A percentile compares a stretch with the other conserved stretches of the same genome.
Evolutionary conservation across 495 filamentous ascomycete genomes (phyloP).

Genomic region (Immersiella caudata): DNA sequence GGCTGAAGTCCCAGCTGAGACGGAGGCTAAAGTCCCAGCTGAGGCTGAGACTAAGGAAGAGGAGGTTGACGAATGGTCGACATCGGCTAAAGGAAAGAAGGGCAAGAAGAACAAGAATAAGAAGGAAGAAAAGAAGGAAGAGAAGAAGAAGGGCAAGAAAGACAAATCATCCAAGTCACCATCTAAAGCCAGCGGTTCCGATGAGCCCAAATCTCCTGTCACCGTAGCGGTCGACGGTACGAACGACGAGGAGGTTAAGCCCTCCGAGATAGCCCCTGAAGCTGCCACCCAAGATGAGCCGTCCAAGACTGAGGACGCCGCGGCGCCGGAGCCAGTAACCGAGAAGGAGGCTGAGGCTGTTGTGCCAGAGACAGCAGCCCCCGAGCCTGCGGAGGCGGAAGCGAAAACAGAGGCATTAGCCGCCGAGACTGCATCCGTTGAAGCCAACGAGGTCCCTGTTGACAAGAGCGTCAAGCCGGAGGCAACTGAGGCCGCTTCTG

Average conservation of each 20-base stretch:
- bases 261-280: neutral
- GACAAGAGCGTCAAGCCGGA: constrained; percentile 14
- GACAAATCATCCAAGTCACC: neutral
- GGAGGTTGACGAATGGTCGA: neutral
- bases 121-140: neutral
- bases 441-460: neutral
- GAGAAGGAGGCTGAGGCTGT: neutral
- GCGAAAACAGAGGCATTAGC: neutral
- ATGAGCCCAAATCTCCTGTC: neutral
- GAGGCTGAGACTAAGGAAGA: neutral
- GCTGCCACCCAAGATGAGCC: neutral
- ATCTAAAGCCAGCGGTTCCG: neutral
- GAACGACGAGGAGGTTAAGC: neutral
- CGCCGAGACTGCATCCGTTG: neutral
- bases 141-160: neutral
- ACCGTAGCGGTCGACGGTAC: neutral
- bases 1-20: neutral
- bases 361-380: constrained; percentile 3
- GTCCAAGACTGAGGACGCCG: neutral
- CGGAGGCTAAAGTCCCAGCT: too few species aligned
- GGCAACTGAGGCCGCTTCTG: constrained; percentile 8
- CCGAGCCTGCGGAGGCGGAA: neutral
- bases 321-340: neutral
- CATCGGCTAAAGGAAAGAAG: neutral
- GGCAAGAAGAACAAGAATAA: neutral